Evolutionary conservation across 441 rosid species (phyloP).

Genomic region (Erodium trifolium): DNA sequence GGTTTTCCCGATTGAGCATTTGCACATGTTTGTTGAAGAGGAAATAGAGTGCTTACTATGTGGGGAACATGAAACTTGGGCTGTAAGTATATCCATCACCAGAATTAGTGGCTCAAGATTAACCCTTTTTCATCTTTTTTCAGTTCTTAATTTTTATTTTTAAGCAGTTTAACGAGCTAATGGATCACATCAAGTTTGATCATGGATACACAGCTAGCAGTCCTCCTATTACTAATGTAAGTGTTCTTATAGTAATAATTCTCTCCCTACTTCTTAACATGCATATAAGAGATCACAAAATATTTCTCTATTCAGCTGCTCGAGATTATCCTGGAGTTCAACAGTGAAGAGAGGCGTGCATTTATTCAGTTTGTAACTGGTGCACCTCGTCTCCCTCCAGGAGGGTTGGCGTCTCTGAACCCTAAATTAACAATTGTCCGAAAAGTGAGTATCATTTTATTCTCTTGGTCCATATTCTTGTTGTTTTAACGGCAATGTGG

Average conservation of each 20-base stretch:
- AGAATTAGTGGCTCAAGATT: not conserved
- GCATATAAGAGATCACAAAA: conserved; percentile 2
- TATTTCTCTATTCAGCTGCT: conserved; percentile 44
- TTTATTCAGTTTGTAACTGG: conserved; percentile 96
- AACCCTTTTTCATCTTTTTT: conserved; percentile 15
- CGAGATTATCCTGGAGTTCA: conserved; percentile 68
- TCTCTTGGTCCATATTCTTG: not conserved
- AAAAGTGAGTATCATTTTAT: conserved; percentile 40
- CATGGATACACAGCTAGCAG: conserved; percentile 98
- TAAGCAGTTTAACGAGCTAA: conserved; percentile 61
- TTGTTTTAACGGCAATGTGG: too few relatives aligned
- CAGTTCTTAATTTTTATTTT: conserved; percentile 7
- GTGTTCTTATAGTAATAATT: conserved; percentile 17
- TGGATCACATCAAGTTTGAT: conserved; percentile 94
- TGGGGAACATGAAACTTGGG: conserved; percentile 74
- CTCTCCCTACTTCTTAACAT: conserved; percentile 4
- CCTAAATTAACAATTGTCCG: conserved; percentile 94
- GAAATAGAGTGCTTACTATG: conserved; percentile 83
- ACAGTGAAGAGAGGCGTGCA: conserved; percentile 52
- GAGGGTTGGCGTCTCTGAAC: conserved; percentile 83
- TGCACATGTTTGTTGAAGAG: conserved; percentile 69
- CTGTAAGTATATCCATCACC: conserved; percentile 32
- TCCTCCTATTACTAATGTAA: conserved; percentile 62
- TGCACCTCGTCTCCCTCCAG: conserved; percentile 91
- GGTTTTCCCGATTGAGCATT: conserved; percentile 75